These are phyloP conservation scores for Phaeodactylum tricornutum DNA, from an alignment of 108 stramenopile species.

Conservation along the genomic window DNA sequence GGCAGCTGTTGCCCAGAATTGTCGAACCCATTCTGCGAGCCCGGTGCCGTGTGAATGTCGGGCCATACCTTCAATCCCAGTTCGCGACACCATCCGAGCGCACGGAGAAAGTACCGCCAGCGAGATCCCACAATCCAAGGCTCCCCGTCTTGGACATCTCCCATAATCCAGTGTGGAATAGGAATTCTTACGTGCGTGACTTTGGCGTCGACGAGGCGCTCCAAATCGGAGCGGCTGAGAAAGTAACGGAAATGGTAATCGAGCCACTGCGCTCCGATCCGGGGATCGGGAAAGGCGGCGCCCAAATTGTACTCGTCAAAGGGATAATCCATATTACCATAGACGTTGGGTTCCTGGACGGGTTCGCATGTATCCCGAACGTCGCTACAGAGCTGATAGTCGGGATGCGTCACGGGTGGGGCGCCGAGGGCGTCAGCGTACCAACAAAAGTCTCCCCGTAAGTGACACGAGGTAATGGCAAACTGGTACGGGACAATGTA, in stretches of 20 bases:
- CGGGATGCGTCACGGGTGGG: slow-evolving; percentile 4
- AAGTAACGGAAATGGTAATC: slow-evolving; percentile 65
- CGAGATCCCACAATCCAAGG: slow-evolving; percentile 44
- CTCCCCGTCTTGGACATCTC: slow-evolving; percentile 20
- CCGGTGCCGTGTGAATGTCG: slow-evolving; percentile 68
- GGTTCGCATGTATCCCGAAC: slow-evolving; percentile 21
- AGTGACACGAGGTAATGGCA: slow-evolving; percentile 40
- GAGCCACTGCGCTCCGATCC: slow-evolving; percentile 35
- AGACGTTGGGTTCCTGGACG: slow-evolving; percentile 3
- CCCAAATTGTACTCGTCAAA: slow-evolving; percentile 41
- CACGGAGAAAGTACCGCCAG: slow-evolving; percentile 49
- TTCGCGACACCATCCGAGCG: slow-evolving; percentile 40
- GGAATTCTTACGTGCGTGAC: slow-evolving; percentile 69
- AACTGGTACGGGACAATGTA: slow-evolving; percentile 68
- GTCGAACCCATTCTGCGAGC: slow-evolving; percentile 69
- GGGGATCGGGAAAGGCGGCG: slow-evolving; percentile 14
- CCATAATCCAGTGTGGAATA: slow-evolving; percentile 51
- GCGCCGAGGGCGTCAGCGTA: slow-evolving; percentile 31
- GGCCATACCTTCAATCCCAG: slow-evolving; percentile 44
- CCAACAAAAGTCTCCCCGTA: slow-evolving; percentile 29
- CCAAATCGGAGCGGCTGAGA: slow-evolving; percentile 40
- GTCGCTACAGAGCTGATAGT: slow-evolving; percentile 13
- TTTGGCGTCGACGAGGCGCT: slow-evolving; percentile 25
- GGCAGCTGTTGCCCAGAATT: slow-evolving; percentile 36
- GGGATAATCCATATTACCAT: slow-evolving; percentile 32